phyloP scores from a whole-genome alignment of 495 filamentous ascomycete genomes.

The Annulohypoxylon bovei region DNA sequence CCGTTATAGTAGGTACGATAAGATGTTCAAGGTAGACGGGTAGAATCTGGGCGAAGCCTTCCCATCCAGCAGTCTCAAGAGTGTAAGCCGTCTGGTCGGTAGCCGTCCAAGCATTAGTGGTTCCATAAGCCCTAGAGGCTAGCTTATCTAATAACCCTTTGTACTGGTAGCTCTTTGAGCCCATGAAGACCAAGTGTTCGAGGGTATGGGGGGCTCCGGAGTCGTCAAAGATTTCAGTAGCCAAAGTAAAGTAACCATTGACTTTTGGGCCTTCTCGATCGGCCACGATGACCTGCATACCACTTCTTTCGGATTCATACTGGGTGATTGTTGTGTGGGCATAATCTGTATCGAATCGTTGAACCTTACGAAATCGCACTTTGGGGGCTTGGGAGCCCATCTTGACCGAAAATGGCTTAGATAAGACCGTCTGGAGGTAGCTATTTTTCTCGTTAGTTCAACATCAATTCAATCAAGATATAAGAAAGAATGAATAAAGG shows the following conservation, averaged over 20 bases:
- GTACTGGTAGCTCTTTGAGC: slow-evolving; percentile 91
- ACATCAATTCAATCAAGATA: slow-evolving; percentile 4
- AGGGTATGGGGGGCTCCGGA: slow-evolving; percentile 95
- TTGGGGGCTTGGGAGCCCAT: slow-evolving; percentile 50
- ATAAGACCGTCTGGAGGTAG: slow-evolving; percentile 30
- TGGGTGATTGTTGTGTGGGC: slow-evolving; percentile 85
- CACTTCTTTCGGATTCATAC: slow-evolving; percentile 81
- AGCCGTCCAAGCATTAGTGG: slow-evolving; percentile 95
- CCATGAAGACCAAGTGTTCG: slow-evolving; percentile 98
- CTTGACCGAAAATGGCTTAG: slow-evolving; percentile 29
- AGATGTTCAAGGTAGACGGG: slow-evolving; percentile 97
- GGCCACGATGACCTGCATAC: slow-evolving; percentile 92
- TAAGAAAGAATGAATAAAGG: neutral
- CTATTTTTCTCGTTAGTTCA: slow-evolving; percentile 36
- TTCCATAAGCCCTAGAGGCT: slow-evolving; percentile 89
- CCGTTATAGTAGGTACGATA: slow-evolving; percentile 88
- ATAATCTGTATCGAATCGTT: slow-evolving; percentile 89
- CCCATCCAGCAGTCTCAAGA: slow-evolving; percentile 93
- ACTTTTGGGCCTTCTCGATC: slow-evolving; percentile 94
- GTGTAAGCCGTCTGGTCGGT: slow-evolving; percentile 98
- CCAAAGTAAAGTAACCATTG: slow-evolving; percentile 91
- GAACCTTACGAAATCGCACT: slow-evolving; percentile 79
- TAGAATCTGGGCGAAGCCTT: slow-evolving; percentile 92
- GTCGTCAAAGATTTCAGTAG: slow-evolving; percentile 97
- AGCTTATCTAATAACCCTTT: slow-evolving; percentile 95